These are phyloP conservation scores for Pseudogymnoascus sp. DNA, from an alignment of 2,329 filamentous ascomycete species.

Conservation along the genomic window DNA sequence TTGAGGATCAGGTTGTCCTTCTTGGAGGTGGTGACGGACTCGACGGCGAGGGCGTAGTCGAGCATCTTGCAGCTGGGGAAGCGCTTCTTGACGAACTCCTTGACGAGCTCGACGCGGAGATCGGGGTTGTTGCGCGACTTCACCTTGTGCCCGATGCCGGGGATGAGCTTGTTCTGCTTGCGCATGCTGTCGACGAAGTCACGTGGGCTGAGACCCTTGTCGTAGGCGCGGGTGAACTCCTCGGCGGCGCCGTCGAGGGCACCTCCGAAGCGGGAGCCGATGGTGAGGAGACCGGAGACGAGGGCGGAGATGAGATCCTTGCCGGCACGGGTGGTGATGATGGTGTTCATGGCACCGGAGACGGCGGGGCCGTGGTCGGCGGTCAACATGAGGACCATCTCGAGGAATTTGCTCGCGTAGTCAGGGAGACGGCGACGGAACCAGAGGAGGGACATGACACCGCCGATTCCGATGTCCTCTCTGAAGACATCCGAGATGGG, in stretches of 20 bases:
- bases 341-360: conserved; percentile 99
- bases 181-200: conserved; percentile 99
- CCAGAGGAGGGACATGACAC: conserved; percentile 99
- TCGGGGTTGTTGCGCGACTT: conserved; percentile 99
- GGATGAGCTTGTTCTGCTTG: conserved; percentile 99
- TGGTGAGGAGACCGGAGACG: conserved; percentile 94
- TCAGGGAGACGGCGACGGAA: conserved; percentile 95
- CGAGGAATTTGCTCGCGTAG: conserved; percentile 97
- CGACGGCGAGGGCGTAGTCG: conserved; percentile 95
- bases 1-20: conserved; percentile 99
- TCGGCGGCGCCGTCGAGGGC: conserved; percentile 95
- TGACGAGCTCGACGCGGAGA: conserved; percentile 98
- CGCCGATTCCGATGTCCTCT: conserved; percentile 97
- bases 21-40: conserved; percentile 98
- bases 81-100: conserved; percentile 96
- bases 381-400: conserved; percentile 99
- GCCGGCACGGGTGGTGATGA: conserved; percentile 97
- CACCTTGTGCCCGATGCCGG: conserved; percentile 97
- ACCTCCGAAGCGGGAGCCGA: conserved; percentile 97
- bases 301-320: conserved; percentile 97
- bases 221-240: conserved; percentile 96
- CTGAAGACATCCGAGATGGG: conserved; percentile 99
- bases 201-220: conserved; percentile 96
- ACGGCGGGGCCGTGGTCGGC: conserved; percentile 98
- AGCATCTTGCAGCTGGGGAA: conserved; percentile 98